Conservation (phyloP, 805 yeast genomes). For the Wickerhamiella siamensis region DNA sequence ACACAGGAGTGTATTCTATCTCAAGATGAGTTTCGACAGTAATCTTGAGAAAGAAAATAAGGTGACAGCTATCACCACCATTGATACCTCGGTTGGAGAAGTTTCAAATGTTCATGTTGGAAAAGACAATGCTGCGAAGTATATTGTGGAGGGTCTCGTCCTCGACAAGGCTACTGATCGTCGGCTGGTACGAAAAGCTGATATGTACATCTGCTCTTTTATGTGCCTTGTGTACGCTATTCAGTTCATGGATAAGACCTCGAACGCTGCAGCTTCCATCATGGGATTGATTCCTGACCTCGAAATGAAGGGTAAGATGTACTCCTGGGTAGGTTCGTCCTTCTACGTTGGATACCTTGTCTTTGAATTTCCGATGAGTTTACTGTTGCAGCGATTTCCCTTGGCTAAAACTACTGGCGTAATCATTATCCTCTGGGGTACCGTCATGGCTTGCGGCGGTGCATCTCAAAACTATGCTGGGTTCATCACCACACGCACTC, state of each 20-base stretch:
- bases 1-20: too few species aligned
- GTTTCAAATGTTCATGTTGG: too few species aligned
- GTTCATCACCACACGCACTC: slow-evolving; percentile 32
- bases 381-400: slow-evolving; percentile 40
- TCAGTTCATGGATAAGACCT: slow-evolving; percentile 47
- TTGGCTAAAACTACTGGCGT: slow-evolving; percentile 36
- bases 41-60: too few species aligned
- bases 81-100: too few species aligned
- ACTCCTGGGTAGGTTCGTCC: slow-evolving; percentile 40
- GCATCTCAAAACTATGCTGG: slow-evolving; percentile 32
- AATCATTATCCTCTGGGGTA: slow-evolving; percentile 35
- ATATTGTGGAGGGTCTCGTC: slow-evolving; percentile 1
- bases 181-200: slow-evolving; percentile 35
- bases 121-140: slow-evolving; percentile 6
- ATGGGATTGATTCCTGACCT: slow-evolving; percentile 35
- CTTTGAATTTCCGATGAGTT: slow-evolving; percentile 37
- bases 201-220: slow-evolving; percentile 36
- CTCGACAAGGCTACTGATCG: slow-evolving; percentile 17
- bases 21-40: too few species aligned
- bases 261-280: slow-evolving; percentile 39
- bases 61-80: too few species aligned
- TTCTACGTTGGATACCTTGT: slow-evolving; percentile 51
- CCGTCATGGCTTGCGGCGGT: slow-evolving; percentile 32
- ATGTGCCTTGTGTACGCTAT: slow-evolving; percentile 35
- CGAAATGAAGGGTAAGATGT: slow-evolving; percentile 31